Base-by-base conservation (phyloP, 2,329 filamentous ascomycete genomes). In the Ilyonectria sp. region DNA sequence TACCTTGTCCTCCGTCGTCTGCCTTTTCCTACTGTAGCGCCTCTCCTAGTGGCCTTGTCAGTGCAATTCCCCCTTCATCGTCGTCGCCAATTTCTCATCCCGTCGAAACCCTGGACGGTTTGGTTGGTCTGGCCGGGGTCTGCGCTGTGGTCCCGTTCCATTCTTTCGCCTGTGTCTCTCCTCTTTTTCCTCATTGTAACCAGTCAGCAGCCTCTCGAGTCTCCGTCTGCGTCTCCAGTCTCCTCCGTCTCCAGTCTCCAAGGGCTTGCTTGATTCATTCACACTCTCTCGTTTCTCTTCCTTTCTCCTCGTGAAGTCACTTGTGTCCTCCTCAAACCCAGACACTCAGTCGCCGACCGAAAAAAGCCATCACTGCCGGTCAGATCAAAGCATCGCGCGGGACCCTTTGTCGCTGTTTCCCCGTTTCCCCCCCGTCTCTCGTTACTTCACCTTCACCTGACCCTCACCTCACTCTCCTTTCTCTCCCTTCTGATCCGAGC, bases 61-160 rank as follows among this genome's bases (percentile, higher is more conserved):
- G 62, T 70, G 65, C 67, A 73, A 74, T 72, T 68, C 74, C 73
- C 74, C 74, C 74, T 75, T 75, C 72, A 75, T 75, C 61, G 68
- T 66, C 65, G 63, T 67, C 69, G 62, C 71, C 73, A 74, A 75
- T 74, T 75, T 75, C 73, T 75, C 72, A 56, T 74, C 70, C 68
- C 69, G 67, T 69, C 64, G 44, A 50, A 63, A 57, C 65, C 67
- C 63, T 63, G 65, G 72, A 49, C 40, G 62, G 52, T 60, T 68
- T 72, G 54, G 60, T 65, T 71, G 66, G 66, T 54, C 67, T 64
- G 70, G 60, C 70, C 65, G 66, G 67, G 61, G 56, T 71, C 57
- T 53, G 15, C 69, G 60, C 63, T 63, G 52, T 61, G 60, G 65
- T 66, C 31, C 63, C 58, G 63, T 69, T 66, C 58, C 52, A 60